phyloP scores from a whole-genome alignment of 1,139 yeast genomes.

The Debaryomyces singareniensis region DNA sequence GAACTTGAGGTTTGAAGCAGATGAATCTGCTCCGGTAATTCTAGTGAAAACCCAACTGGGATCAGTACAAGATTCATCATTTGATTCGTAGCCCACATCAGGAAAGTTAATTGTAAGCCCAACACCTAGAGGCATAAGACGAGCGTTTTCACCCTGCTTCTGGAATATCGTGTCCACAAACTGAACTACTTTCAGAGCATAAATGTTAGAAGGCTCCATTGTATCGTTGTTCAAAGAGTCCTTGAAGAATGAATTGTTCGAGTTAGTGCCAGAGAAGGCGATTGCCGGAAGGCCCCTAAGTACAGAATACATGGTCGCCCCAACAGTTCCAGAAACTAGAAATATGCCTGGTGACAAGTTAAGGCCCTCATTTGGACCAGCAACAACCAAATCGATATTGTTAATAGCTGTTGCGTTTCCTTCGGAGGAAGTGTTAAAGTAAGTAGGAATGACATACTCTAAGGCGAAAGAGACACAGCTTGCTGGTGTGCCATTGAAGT shows the following conservation, averaged over 20 bases:
- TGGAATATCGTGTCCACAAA: constrained; percentile 32
- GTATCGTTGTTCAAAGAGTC: constrained; percentile 26
- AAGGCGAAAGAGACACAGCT: constrained; percentile 38
- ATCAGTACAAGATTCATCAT: constrained; percentile 24
- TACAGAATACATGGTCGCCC: constrained; percentile 38
- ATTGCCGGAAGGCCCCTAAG: constrained; percentile 38
- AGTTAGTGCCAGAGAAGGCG: constrained; percentile 26
- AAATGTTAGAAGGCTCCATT: constrained; percentile 32
- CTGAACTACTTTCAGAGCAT: constrained; percentile 31
- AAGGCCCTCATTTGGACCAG: constrained; percentile 44
- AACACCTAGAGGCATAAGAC: constrained; percentile 35
- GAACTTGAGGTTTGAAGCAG: constrained; percentile 21
- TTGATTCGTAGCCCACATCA: constrained; percentile 28
- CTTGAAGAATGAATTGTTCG: constrained; percentile 37
- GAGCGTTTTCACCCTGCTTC: constrained; percentile 12
- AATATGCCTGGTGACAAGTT: constrained; percentile 35
- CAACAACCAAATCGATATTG: constrained; percentile 34
- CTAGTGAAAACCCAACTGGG: constrained; percentile 36
- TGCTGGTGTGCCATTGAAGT: constrained; percentile 45
- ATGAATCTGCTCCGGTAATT: constrained; percentile 30
- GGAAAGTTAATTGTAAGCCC: constrained; percentile 48
- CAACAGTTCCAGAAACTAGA: constrained; percentile 41
- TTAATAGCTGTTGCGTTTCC: constrained; percentile 2
- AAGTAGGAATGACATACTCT: constrained; percentile 34
- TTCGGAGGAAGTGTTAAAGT: constrained; percentile 20